Evolutionary conservation across 129 eudicot species (phyloP).

Genomic region (Heracleum sosnowskyi): DNA sequence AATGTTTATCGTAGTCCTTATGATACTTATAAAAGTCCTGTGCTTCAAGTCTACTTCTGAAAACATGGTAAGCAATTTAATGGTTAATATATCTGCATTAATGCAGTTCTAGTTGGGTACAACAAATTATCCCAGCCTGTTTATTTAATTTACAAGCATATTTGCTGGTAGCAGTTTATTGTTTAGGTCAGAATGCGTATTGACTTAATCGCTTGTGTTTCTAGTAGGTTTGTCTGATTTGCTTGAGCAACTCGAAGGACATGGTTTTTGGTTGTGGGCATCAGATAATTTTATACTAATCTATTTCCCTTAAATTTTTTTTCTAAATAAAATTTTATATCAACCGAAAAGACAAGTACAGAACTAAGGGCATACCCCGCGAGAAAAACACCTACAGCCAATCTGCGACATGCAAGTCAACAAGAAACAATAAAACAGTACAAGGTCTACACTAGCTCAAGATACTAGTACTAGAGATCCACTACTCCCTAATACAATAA

Average conservation of each 20-base stretch:
- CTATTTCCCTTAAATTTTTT: no score
- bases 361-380: no score
- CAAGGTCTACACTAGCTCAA: no score
- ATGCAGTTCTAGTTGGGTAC: background rate
- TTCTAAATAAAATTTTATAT: no score
- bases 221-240: slow-evolving; percentile 79
- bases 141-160: background rate
- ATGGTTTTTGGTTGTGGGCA: slow-evolving; percentile 99
- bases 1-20: slow-evolving; percentile 29
- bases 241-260: slow-evolving; percentile 65
- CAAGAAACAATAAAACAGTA: no score
- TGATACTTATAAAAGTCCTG: slow-evolving; percentile 23
- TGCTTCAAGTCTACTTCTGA: slow-evolving; percentile 52
- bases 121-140: background rate
- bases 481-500: no score
- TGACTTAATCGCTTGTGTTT: background rate
- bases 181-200: background rate
- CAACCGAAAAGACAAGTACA: no score
- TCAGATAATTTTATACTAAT: no score
- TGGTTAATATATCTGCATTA: background rate
- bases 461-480: no score
- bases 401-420: no score
- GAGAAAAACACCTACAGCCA: no score
- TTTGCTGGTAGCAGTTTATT: background rate
- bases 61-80: slow-evolving; percentile 42